Evolutionary conservation across 2,329 filamentous ascomycete species (phyloP).

Genomic region (Colletotrichum phormii): DNA sequence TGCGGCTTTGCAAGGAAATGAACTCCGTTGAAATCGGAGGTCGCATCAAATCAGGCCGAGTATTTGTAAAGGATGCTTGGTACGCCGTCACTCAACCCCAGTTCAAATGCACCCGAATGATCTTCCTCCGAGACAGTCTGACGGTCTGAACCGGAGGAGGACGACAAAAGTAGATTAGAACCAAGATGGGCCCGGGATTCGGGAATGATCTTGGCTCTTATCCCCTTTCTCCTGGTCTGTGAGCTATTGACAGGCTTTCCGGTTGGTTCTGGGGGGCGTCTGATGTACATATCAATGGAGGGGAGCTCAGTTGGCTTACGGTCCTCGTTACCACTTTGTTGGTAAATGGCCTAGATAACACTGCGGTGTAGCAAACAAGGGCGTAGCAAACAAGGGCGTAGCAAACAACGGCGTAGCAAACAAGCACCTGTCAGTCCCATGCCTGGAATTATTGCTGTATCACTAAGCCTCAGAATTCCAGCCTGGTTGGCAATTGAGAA

Average conservation of each 20-base stretch:
- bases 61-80: not conserved
- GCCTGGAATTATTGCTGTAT: not conserved
- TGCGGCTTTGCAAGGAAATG: not conserved
- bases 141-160: slow-evolving; percentile 1
- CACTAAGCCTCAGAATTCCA: not conserved
- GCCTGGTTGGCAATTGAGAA: not conserved
- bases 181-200: slow-evolving; percentile 3
- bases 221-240: slow-evolving; percentile 31
- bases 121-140: slow-evolving; percentile 13
- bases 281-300: not conserved
- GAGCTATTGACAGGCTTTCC: not conserved
- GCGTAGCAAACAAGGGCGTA: not conserved
- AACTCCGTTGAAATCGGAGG: not conserved
- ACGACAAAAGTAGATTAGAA: slow-evolving; percentile 19
- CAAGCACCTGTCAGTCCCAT: not conserved
- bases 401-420: not conserved
- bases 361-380: slow-evolving; percentile 2
- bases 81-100: not conserved
- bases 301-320: slow-evolving; percentile 6
- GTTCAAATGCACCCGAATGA: not conserved
- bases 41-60: not conserved
- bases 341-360: slow-evolving; percentile 33
- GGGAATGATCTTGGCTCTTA: slow-evolving; percentile 10
- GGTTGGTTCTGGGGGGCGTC: slow-evolving; percentile 1
- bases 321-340: slow-evolving; percentile 21